A percentile compares a stretch with the other conserved stretches of the same genome.
These are phyloP conservation scores for Myxozyma melibiosi DNA, from an alignment of 805 yeast genomes.

Conservation along the genomic window DNA sequence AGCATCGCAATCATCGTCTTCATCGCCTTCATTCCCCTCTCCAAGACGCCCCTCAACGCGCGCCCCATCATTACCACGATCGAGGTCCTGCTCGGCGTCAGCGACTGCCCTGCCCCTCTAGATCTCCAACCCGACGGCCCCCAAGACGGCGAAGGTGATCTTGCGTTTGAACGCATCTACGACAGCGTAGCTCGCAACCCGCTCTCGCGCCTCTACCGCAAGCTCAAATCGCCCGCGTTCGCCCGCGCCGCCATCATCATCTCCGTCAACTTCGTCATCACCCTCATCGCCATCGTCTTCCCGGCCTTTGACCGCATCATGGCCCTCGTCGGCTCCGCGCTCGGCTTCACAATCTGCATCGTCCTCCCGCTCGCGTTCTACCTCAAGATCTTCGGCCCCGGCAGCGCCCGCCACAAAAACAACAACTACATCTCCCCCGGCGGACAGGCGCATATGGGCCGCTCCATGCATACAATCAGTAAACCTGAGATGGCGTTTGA, in stretches of 20 bases:
- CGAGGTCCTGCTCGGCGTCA: conserved; percentile 54
- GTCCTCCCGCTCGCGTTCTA: conserved; percentile 78
- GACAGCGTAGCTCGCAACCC: conserved; percentile 5
- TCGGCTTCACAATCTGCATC: conserved; percentile 78
- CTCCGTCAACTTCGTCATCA: conserved; percentile 58
- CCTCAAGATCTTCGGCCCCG: conserved; percentile 52
- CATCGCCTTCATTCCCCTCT: conserved; percentile 80
- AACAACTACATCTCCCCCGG: conserved; percentile 13
- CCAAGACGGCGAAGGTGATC: background rate
- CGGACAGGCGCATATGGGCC: conserved; percentile 4
- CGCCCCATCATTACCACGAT: conserved; percentile 77
- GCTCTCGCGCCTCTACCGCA: background rate
- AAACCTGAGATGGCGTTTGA: conserved; percentile 17
- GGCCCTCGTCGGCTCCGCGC: conserved; percentile 77
- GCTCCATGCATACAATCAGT: conserved; percentile 1
- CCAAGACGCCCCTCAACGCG: conserved; percentile 81
- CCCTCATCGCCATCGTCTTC: conserved; percentile 61
- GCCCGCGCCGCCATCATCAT: conserved; percentile 44
- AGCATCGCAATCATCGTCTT: conserved; percentile 56
- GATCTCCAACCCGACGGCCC: background rate
- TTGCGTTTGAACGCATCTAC: background rate
- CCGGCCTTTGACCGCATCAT: conserved; percentile 82
- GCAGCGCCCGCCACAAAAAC: background rate
- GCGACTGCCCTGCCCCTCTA: conserved; percentile 25
- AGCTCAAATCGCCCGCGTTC: conserved; percentile 3